Evolutionary conservation across 495 filamentous ascomycete species (phyloP).

Genomic region (Chaetomium fimeti): DNA sequence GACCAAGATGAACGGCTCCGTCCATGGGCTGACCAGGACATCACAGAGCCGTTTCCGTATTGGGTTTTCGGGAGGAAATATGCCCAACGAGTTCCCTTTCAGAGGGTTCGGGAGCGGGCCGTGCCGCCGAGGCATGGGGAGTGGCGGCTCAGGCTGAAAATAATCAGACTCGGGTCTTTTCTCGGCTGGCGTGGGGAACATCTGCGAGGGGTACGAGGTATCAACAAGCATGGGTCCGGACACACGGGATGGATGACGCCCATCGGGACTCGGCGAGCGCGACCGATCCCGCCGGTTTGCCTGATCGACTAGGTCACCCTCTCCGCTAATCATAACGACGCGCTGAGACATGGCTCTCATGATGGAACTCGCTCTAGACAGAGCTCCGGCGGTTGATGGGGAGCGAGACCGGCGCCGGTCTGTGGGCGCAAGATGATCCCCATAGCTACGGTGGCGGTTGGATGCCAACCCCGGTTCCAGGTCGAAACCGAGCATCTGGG

Average conservation of each 20-base stretch:
- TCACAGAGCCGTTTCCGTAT: conserved; percentile 77
- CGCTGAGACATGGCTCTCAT: conserved; percentile 96
- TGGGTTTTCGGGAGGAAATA: conserved; percentile 74
- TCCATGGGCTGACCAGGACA: conserved; percentile 80
- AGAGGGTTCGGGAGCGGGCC: conserved; percentile 71
- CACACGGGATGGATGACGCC: conserved; percentile 35
- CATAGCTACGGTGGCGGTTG: conserved; percentile 47
- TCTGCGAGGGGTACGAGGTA: conserved; percentile 49
- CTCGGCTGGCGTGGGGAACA: conserved; percentile 46
- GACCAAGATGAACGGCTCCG: conserved; percentile 81
- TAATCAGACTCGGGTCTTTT: conserved; percentile 46
- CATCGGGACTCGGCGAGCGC: conserved; percentile 47
- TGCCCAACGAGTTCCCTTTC: conserved; percentile 78
- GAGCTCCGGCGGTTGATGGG: conserved; percentile 58
- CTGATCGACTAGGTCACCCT: conserved; percentile 72
- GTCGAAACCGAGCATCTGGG: conserved; percentile 48
- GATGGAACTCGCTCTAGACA: conserved; percentile 81
- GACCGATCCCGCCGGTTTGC: conserved; percentile 66
- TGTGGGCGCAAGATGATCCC: conserved; percentile 46
- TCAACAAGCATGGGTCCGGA: conserved; percentile 55
- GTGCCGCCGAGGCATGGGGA: conserved; percentile 38
- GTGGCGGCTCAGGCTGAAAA: conserved; percentile 28
- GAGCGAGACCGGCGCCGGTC: conserved; percentile 56
- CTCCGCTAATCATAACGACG: conserved; percentile 93
- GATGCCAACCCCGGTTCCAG: conserved; percentile 52